Evolutionary conservation across 108 stramenopile genomes (phyloP).

Genomic region (Skeletonema grethae): DNA sequence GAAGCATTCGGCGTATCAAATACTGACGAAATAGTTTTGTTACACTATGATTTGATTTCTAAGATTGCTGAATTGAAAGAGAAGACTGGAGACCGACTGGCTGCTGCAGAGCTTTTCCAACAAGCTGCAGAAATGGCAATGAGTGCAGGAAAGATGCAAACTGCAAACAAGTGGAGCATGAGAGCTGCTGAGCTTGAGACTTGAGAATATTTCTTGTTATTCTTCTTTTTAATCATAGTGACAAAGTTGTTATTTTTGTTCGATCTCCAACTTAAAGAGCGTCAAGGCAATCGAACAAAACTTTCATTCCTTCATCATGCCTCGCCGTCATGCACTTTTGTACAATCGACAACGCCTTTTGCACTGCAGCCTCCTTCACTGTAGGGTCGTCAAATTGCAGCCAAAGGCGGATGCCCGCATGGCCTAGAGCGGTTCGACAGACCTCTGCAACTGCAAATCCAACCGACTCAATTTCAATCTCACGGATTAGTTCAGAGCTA

Average conservation of each 20-base stretch:
- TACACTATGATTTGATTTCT: constrained; percentile 62
- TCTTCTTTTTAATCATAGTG: neutral
- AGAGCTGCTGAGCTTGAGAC: constrained; percentile 59
- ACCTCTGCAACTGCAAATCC: constrained; percentile 82
- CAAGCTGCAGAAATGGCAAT: constrained; percentile 69
- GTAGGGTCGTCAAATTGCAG: constrained; percentile 76
- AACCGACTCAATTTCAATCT: constrained; percentile 71
- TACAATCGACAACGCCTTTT: constrained; percentile 66
- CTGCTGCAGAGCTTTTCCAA: constrained; percentile 54
- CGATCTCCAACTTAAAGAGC: constrained; percentile 13
- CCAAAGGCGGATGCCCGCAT: constrained; percentile 79
- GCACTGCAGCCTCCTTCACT: constrained; percentile 58
- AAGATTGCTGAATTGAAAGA: constrained; percentile 65
- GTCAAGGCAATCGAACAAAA: constrained; percentile 42
- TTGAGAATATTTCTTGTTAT: too few species aligned
- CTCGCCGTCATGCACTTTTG: constrained; percentile 71
- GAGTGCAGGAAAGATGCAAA: constrained; percentile 68
- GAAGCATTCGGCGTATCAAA: constrained; percentile 62
- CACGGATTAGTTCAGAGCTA: constrained; percentile 44
- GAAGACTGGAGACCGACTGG: constrained; percentile 36
- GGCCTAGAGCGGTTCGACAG: constrained; percentile 73
- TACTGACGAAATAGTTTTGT: constrained; percentile 57
- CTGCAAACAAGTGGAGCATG: constrained; percentile 72
- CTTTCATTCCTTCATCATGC: constrained; percentile 58
- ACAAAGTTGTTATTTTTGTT: neutral